These are phyloP conservation scores for Nicotiana benthamiana DNA, from an alignment of 257 asterid genomes.

Conservation along the genomic window DNA sequence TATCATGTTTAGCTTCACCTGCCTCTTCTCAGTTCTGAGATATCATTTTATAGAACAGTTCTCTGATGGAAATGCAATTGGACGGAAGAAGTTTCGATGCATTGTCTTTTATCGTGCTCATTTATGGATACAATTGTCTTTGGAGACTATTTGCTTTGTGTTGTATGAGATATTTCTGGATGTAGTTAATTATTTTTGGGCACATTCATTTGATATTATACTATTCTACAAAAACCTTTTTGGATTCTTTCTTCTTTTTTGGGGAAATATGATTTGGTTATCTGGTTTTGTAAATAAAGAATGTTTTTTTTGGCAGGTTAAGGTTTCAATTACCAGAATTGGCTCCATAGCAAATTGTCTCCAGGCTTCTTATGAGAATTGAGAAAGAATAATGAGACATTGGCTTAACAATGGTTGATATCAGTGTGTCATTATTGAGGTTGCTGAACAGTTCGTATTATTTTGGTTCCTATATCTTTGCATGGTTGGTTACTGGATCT, in stretches of 20 bases:
- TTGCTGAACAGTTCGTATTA: constrained; percentile 38
- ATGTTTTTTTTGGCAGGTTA: neutral
- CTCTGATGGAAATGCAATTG: neutral
- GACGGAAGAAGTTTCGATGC: neutral
- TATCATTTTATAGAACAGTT: neutral
- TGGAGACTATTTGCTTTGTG: neutral
- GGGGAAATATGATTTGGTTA: neutral
- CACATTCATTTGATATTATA: neutral
- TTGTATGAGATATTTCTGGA: neutral
- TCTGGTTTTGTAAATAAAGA: neutral
- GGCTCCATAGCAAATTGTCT: constrained; percentile 5
- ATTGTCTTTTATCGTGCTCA: neutral
- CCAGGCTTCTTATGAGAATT: constrained; percentile 20
- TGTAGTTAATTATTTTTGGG: neutral
- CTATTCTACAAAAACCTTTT: neutral
- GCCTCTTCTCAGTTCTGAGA: neutral
- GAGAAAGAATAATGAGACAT: constrained; percentile 18
- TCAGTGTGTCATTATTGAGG: constrained; percentile 44
- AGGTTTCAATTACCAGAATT: constrained; percentile 3
- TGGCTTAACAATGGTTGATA: constrained; percentile 46
- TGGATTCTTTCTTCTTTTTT: neutral
- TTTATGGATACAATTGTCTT: neutral
- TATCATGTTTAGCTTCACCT: neutral
- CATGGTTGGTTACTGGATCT: constrained; percentile 58
- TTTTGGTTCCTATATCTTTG: constrained; percentile 43